Base-by-base conservation (phyloP, 805 yeast species). In the Kodamaea restingae region DNA sequence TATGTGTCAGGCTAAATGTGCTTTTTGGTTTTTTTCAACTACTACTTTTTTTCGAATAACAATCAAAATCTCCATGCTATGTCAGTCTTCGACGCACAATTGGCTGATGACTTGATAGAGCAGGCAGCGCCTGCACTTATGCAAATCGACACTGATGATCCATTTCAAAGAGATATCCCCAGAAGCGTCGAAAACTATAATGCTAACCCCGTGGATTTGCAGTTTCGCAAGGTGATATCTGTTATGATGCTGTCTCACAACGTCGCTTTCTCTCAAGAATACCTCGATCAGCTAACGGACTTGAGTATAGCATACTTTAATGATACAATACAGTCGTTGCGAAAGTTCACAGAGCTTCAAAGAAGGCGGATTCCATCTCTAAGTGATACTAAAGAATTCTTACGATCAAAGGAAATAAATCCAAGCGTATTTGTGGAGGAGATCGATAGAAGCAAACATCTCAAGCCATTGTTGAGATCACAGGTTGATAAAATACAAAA, bases 341-440 rank as follows among this genome's bases (percentile, higher is more conserved):
- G 75, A 34, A 70, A 70, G 43, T 56, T 76, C 24, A 69, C 80
- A 2, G 79, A 78, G 40, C 57, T 75, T 1, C 90, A 83, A 55
- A 65, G 91, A 48, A 69, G 88, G 36, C 61, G 67, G 14, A 54
- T 55, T n/a, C 78, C 83, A 1, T 64, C 82, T 0, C 61, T 71
- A 14, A 62, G 60, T 20, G 90, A 84, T 55, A 40, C 80, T 8
- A 56, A 60, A 15, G 48, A 78, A 36, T 54, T 79, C 35, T 47
- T 76, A 1, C 55, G 60, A 25, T 67, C 71, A 8, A 74, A 72
- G 24, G 55, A 63, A 20, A 50, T 83, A 14, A 43, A 60, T 4
- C 55, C 69, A 10, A 27, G 48, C 1, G 76, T 63, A 2, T 46
- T 82, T 6, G 60, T 64, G 35, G 52, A 56, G 1, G 76, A 75